Evolutionary conservation across 1,284 basidiomycete genomes (phyloP).

Genomic region (Puccinia coronata): DNA sequence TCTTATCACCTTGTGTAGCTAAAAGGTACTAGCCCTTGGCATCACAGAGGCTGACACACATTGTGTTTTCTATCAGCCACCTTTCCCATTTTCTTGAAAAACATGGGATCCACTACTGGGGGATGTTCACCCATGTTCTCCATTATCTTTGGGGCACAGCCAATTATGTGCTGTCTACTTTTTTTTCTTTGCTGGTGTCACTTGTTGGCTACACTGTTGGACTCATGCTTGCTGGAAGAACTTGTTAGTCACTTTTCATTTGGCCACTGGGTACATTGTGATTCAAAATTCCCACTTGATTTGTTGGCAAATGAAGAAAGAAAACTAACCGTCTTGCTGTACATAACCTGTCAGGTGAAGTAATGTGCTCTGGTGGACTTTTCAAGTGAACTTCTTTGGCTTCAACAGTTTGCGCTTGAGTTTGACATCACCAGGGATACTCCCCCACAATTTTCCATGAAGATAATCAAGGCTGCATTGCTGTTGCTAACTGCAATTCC

Average conservation of each 20-base stretch:
- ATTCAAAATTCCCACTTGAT: background rate
- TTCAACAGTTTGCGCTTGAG: background rate
- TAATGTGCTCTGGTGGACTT: background rate
- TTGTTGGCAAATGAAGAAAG: constrained; percentile 11
- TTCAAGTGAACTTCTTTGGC: background rate
- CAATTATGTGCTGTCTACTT: background rate
- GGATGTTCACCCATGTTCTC: background rate
- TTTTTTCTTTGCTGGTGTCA: background rate
- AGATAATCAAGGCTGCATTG: background rate
- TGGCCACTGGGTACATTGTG: background rate
- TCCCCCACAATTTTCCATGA: background rate
- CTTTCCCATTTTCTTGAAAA: constrained; percentile 14
- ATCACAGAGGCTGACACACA: background rate
- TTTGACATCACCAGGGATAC: background rate
- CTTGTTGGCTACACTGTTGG: background rate
- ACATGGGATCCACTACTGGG: constrained; percentile 18
- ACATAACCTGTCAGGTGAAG: background rate
- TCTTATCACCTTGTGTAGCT: too few relatives aligned
- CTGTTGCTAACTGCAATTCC: background rate
- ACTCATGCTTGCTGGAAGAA: constrained; percentile 21
- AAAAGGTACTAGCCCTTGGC: too few relatives aligned
- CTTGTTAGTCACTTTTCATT: background rate
- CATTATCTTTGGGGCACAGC: background rate
- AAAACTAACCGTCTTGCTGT: background rate
- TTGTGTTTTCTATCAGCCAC: background rate